Base-by-base conservation (phyloP, 805 yeast species). In the Kodamaea nitidulidarum region DNA sequence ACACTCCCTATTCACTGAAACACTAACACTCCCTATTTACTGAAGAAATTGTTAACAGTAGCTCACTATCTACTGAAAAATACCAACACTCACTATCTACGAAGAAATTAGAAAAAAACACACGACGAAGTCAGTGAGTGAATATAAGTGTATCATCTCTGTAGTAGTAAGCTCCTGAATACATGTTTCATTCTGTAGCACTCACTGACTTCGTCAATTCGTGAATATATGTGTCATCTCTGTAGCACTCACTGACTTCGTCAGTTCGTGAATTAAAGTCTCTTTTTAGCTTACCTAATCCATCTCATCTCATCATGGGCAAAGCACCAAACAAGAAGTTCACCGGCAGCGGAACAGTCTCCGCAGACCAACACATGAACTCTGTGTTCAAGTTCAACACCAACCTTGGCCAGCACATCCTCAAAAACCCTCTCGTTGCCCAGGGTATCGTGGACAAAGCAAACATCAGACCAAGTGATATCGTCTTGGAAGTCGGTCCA, bases 391-490 rank as follows among this genome's bases (percentile, higher is more conserved):
- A 93, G 58, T 90, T 93, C 78, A 93, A 93, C 65, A 93, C 98
- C 11, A 93, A 87, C 56, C 72, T 93, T 40, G 98, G 98, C 47
- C 98, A 93, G 68, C 98, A 93, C 71, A 88, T 93, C 48, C 73
- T 93, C 57, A 93, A 93, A 58, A 93, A 93, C 59, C 98, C 98
- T 1, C 71, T 90, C 39, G 93, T 93, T 20, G 98, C 98, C 4
- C 98, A 93, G 60, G 98, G 97, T 11, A 93, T 93, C 60, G 98
- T 93, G 12, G 98, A 93, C 60, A 91, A 91, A 56, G 98, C 98
- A 1, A 84, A 80, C 27, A 84, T 93, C 40, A 84, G 80, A 53
- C 97, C 98, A 2, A 82, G 95, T 21, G 98, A 93, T 57, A 79
- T 80, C 6, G 98, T 93, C 1, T 70, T 93, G 30, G 98, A 93